phyloP scores from a whole-genome alignment of 2,329 filamentous ascomycete genomes.

The Rutstroemia sydowiana region DNA sequence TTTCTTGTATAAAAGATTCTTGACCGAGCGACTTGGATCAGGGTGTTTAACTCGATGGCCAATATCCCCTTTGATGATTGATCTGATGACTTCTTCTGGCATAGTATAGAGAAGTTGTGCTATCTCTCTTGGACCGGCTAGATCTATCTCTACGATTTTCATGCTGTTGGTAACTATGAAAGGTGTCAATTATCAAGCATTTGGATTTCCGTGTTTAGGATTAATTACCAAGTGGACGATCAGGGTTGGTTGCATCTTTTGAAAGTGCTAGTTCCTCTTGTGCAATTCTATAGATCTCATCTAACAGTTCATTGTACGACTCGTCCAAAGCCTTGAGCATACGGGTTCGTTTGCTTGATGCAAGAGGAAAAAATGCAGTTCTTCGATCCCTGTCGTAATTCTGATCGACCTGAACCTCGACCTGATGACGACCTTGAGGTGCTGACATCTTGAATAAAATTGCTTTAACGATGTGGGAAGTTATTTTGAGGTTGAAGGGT shows the following conservation, averaged over 20 bases:
- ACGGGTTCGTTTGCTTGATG: too few species aligned
- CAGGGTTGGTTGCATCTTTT: neutral
- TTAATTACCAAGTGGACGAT: too few species aligned
- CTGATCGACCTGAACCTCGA: too few species aligned
- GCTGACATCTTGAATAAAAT: too few species aligned
- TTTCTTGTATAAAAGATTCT: neutral
- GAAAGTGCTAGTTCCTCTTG: neutral
- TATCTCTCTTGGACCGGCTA: neutral
- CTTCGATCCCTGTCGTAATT: too few species aligned
- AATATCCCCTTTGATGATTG: neutral
- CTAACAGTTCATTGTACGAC: neutral
- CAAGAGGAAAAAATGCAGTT: too few species aligned
- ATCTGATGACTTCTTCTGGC: neutral
- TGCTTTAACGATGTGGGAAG: too few species aligned
- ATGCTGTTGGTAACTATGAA: neutral
- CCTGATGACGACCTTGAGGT: too few species aligned
- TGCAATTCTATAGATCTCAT: neutral
- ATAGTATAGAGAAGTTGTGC: neutral
- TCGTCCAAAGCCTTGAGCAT: too few species aligned
- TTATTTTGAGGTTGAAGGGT: too few species aligned
- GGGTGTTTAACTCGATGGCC: neutral
- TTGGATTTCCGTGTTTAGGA: too few species aligned
- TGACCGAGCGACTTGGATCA: neutral
- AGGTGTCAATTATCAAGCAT: neutral
- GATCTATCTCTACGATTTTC: neutral